Evolutionary conservation across 192 early-diverging fungal genomes (phyloP).

Genomic region (Rhizophagus clarus): DNA sequence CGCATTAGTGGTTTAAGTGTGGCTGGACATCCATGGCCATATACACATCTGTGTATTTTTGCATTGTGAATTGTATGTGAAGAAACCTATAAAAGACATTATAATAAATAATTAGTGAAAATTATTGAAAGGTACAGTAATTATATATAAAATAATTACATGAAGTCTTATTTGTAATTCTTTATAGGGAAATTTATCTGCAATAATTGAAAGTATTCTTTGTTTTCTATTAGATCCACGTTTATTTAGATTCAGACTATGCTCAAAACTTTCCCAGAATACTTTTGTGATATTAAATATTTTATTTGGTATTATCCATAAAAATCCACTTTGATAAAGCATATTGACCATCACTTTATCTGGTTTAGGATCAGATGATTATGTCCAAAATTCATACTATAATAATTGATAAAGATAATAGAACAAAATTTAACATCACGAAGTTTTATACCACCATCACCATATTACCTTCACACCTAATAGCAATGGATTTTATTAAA

Average conservation of each 20-base stretch:
- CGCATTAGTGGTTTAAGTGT: neutral
- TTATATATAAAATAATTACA: neutral
- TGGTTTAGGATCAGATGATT: neutral
- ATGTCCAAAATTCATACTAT: neutral
- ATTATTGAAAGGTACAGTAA: neutral
- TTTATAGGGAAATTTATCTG: neutral
- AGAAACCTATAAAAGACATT: neutral
- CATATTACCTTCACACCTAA: too few relatives aligned
- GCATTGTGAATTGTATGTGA: neutral
- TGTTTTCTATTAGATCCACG: neutral
- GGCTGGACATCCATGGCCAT: neutral
- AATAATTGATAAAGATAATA: neutral
- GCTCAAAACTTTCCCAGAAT: neutral
- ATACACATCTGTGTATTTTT: neutral
- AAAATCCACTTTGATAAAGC: neutral
- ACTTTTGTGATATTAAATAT: neutral
- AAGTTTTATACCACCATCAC: neutral
- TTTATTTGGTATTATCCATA: neutral
- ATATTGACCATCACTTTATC: neutral
- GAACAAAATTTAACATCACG: neutral
- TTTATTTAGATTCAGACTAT: neutral
- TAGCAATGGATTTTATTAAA: neutral
- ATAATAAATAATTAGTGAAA: neutral
- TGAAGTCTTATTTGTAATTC: neutral
- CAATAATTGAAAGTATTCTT: neutral